phyloP scores from a whole-genome alignment of 75 land plant species.

The Picea sitchensis region DNA sequence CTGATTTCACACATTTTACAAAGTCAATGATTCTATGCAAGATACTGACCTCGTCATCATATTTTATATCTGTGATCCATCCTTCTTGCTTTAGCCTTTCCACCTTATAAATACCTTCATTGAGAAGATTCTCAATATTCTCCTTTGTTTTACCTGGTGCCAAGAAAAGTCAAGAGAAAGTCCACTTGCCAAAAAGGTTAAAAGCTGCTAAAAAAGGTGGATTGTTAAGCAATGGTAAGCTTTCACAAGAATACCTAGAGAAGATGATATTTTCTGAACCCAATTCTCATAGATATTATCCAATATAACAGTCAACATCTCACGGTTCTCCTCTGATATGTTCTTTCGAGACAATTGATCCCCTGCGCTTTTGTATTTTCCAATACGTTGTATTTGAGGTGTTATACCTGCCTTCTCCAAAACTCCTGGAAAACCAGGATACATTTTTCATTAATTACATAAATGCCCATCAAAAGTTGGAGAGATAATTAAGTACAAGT shows the following conservation, averaged over 20 bases:
- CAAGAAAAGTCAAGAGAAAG: neutral
- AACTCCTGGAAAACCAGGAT: slow-evolving; percentile 55
- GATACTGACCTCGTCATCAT: slow-evolving; percentile 81
- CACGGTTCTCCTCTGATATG: slow-evolving; percentile 64
- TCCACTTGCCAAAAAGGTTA: neutral
- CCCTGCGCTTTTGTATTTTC: slow-evolving; percentile 95
- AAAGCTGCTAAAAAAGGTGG: neutral
- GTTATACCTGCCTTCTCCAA: slow-evolving; percentile 86
- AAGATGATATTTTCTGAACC: slow-evolving; percentile 37
- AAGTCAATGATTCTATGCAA: neutral
- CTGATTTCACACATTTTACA: neutral
- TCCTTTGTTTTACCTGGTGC: slow-evolving; percentile 67
- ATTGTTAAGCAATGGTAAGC: neutral
- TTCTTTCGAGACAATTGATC: slow-evolving; percentile 67
- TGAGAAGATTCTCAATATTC: slow-evolving; percentile 70
- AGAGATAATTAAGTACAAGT: neutral
- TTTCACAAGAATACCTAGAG: slow-evolving; percentile 35
- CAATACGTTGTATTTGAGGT: slow-evolving; percentile 85
- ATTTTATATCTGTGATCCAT: slow-evolving; percentile 79
- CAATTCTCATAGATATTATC: slow-evolving; percentile 63
- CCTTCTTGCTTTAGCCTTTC: slow-evolving; percentile 78
- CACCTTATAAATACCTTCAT: slow-evolving; percentile 74
- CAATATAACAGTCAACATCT: slow-evolving; percentile 57
- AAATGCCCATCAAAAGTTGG: neutral
- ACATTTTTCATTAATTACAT: neutral